Evolutionary conservation across 805 yeast species (phyloP), one percentile per base, ranked within the genome.

Genomic region (Vanderwaltozyma polyspora): DNA sequence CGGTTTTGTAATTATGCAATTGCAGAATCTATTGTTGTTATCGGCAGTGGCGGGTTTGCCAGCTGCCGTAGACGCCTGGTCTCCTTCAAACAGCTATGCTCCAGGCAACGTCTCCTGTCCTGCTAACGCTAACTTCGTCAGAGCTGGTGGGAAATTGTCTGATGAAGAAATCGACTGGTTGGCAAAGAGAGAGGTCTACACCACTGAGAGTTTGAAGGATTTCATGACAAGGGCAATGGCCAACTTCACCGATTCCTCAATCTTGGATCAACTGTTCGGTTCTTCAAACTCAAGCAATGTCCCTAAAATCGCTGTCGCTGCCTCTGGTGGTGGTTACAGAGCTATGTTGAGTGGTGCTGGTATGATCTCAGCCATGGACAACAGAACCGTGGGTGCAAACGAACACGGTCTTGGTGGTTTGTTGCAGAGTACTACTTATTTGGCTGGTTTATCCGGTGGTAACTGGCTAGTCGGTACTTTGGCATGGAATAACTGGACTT

Each of bases 261-360:
- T 40, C 2, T 21, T 46, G 2, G 42, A 45, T 22, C 31, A 34
- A 22, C 35, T 57, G 19, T 52, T 56, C 35, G 37, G 38, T 13
- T 21, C 36, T 25, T 39, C 43, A 25, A 31, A 37, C 17, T 40
- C 43, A 8, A 12, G 21, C 2, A 42, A 42, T 32, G 40, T 38
- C 22, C 57, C 59, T 37, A 64, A 68, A 33, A 63, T 80, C 33
- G 86, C 74, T 4, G 44, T 71, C 21, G 77, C 86, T 10, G 74
- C 78, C 42, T 68, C 83, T 11, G 95, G 95, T 32, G 95, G 95
- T 52, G 95, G 95, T 4, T 85, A 82, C 56, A 69, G 95, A 42
- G 94, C 95, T 27, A 83, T 86, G 84, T 61, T 85, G 31, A 60
- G 67, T 36, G 94, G 94, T 5, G 94, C 94, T 12, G 95, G 95